Evolutionary conservation across 2,329 filamentous ascomycete species (phyloP), one percentile per base, ranked within the genome.

Genomic region (Verticillium nonalfalfae): DNA sequence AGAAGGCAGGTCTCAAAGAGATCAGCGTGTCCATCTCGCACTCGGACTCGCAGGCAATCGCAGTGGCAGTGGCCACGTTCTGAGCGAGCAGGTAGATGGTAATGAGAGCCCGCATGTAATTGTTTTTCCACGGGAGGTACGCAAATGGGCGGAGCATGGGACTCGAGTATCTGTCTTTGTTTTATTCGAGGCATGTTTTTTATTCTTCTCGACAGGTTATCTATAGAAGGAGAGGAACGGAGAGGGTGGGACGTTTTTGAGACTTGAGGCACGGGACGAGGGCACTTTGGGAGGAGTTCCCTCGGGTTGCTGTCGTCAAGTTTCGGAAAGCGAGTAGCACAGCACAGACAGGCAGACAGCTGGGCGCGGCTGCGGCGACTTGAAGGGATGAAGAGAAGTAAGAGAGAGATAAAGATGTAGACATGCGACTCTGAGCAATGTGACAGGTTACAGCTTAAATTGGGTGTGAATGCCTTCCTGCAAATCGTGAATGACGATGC

Each of bases 1-100:
- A 90, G 74, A 84, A 91, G 74, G 92, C 90, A 33, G 92, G 93
- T 64, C 87, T 98, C 54, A 96, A 94, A 81, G 87, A 88, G 60
- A 89, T 98, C 66, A 94, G 84, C 66, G 90, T 99, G 68, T 97
- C 93, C 72, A 97, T 99, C 72, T 97, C 94, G 69, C 96, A 99
- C 78, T 95, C 90, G 45, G 94, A 98, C 69, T 88, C 84, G 62
- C 95, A 99, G 78, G 93, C 95, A 64, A 93, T 98, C 71, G 94
- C 95, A 56, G 91, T 99, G 70, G 95, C 96, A 1, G 90, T 96
- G 63, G 89, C 93, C 60, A 89, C 86, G 61, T 90, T 95, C 71
- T 93, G 85, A 74, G 63, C 34, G 33, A 40, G 40, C 52, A 52
- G 59, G 14, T 60, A 56, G 63, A 64, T 58, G 11, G n/a, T 50